phyloP scores from a whole-genome alignment of 2,329 filamentous ascomycete species.

The Talaromyces sp. region DNA sequence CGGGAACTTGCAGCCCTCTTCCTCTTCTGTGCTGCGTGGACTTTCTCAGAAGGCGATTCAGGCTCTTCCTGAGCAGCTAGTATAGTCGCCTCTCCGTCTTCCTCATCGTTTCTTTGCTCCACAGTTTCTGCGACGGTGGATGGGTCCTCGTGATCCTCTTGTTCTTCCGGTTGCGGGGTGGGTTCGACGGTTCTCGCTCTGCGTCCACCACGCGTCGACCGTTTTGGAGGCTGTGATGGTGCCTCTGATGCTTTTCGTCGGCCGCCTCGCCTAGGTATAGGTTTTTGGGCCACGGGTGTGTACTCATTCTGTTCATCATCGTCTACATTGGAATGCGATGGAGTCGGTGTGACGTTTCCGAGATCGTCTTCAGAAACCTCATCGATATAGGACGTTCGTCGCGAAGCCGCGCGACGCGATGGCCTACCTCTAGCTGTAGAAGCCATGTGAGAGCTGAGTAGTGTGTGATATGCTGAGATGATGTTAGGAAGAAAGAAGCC shows the following conservation, averaged over 20 bases:
- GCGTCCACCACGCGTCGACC: constrained; percentile 7
- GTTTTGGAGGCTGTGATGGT: constrained; percentile 35
- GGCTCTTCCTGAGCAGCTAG: constrained; percentile 43
- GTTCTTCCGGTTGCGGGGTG: constrained; percentile 1
- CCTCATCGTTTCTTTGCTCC: constrained; percentile 21
- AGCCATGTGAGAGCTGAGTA: constrained; percentile 28
- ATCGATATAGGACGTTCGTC: constrained; percentile 70
- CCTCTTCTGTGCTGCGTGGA: constrained; percentile 59
- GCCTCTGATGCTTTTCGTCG: constrained; percentile 49
- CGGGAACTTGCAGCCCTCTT: constrained; percentile 51
- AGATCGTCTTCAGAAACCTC: constrained; percentile 69
- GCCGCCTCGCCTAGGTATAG: constrained; percentile 54
- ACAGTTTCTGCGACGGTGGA: constrained; percentile 50
- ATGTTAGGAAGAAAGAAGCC: constrained; percentile 20
- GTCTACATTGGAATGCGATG: constrained; percentile 44
- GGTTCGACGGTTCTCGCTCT: constrained; percentile 5
- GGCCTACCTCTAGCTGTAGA: constrained; percentile 47
- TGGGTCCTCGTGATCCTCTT: constrained; percentile 48
- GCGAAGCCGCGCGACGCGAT: constrained; percentile 56
- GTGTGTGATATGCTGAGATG: constrained; percentile 19
- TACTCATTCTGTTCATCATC: constrained; percentile 67
- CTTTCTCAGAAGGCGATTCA: constrained; percentile 51
- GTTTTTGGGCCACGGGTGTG: constrained; percentile 63
- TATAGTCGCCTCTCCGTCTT: constrained; percentile 22
- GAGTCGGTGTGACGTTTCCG: constrained; percentile 44